Percentiles rank a stretch among this genome's conserved stretches.
Evolutionary conservation across 2,329 filamentous ascomycete species (phyloP).

Genomic region (Fusarium oxysporum): DNA sequence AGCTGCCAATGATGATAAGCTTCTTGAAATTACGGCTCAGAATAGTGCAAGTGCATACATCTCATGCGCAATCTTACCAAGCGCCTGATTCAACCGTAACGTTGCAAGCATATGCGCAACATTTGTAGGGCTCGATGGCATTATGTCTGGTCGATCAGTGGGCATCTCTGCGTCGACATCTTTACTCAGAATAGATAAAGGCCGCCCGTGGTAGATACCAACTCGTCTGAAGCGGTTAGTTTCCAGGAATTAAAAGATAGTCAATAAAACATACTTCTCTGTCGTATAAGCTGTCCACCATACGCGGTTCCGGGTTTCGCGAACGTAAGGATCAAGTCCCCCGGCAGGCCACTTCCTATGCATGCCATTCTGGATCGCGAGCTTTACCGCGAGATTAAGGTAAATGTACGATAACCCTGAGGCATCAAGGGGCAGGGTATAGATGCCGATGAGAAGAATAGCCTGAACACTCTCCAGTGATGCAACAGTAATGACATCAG

Average conservation of each 20-base stretch:
- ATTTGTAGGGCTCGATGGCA: slow-evolving; percentile 56
- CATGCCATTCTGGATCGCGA: slow-evolving; percentile 71
- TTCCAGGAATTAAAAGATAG: background rate
- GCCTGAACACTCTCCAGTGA: slow-evolving; percentile 69
- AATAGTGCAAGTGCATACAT: slow-evolving; percentile 45
- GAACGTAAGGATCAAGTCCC: slow-evolving; percentile 59
- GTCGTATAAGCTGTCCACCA: slow-evolving; percentile 69
- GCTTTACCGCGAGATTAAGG: slow-evolving; percentile 64
- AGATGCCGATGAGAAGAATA: slow-evolving; percentile 66
- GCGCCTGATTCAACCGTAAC: slow-evolving; percentile 51
- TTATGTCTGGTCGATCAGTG: slow-evolving; percentile 57
- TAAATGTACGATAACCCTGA: slow-evolving; percentile 69
- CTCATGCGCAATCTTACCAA: slow-evolving; percentile 55
- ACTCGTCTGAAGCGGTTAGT: slow-evolving; percentile 57
- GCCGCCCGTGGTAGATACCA: slow-evolving; percentile 66
- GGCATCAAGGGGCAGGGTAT: slow-evolving; percentile 66
- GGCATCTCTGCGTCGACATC: slow-evolving; percentile 67
- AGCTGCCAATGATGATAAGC: slow-evolving; percentile 42
- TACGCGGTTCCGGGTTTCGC: slow-evolving; percentile 65
- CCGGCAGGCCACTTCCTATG: slow-evolving; percentile 63
- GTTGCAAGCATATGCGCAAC: slow-evolving; percentile 60
- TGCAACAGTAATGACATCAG: slow-evolving; percentile 67
- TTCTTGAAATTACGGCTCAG: background rate
- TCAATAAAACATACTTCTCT: slow-evolving; percentile 58
- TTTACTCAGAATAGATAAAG: slow-evolving; percentile 62